phyloP scores from a whole-genome alignment of 2,329 filamentous ascomycete genomes.

The Magnaporthiopsis poae region DNA sequence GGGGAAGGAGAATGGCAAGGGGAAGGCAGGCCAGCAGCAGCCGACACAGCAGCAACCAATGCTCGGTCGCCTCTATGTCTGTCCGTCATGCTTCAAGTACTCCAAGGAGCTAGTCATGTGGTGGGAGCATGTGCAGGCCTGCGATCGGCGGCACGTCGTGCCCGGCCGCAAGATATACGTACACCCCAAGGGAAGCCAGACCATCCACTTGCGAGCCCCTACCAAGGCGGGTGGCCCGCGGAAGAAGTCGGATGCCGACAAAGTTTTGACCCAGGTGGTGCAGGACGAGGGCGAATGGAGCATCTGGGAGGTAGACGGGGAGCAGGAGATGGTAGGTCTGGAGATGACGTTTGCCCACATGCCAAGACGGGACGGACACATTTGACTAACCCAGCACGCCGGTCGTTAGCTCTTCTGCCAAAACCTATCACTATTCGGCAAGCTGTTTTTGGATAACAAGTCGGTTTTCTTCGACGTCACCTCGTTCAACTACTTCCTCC shows the following conservation, averaged over 20 bases:
- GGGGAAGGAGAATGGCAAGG: constrained; percentile 21
- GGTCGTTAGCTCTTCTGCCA: constrained; percentile 69
- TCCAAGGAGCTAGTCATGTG: constrained; percentile 52
- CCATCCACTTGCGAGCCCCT: constrained; percentile 27
- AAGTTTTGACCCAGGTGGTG: constrained; percentile 34
- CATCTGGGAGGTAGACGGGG: constrained; percentile 88
- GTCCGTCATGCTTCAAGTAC: constrained; percentile 91
- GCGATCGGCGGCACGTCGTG: constrained; percentile 37
- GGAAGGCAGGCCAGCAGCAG: constrained; percentile 20
- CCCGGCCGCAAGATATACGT: constrained; percentile 69
- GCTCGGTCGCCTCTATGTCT: constrained; percentile 70
- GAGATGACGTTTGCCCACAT: neutral
- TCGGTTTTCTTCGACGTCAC: constrained; percentile 95
- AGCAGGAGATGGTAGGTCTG: constrained; percentile 58
- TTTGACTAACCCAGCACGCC: neutral
- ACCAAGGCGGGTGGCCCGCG: constrained; percentile 27
- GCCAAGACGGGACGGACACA: neutral
- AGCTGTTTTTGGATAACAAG: constrained; percentile 95
- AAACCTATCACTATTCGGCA: constrained; percentile 90
- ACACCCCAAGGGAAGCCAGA: constrained; percentile 39
- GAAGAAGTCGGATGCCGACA: constrained; percentile 21
- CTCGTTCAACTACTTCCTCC: constrained; percentile 87
- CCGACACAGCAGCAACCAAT: constrained; percentile 27
- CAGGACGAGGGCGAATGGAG: constrained; percentile 64
- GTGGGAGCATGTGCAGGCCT: constrained; percentile 49